phyloP scores from a whole-genome alignment of 1,139 yeast species.

The Saccharomyces hybrid region DNA sequence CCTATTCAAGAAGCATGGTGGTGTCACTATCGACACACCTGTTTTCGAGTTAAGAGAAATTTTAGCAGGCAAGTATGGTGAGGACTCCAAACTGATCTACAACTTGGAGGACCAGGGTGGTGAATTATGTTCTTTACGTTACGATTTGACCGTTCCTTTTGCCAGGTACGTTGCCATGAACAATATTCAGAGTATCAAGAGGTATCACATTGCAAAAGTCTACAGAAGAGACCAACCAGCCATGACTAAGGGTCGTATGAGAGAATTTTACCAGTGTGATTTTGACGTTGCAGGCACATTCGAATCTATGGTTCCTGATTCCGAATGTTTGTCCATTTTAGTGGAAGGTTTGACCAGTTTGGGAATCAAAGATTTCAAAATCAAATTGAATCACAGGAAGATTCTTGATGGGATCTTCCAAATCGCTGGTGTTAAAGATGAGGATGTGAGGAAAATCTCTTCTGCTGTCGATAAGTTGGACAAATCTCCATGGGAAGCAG shows the following conservation, averaged over 20 bases:
- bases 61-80: slow-evolving; percentile 94
- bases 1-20: slow-evolving; percentile 91
- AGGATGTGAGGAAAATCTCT: slow-evolving; percentile 86
- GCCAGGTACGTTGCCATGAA: slow-evolving; percentile 96
- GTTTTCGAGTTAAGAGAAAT: slow-evolving; percentile 94
- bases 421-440: slow-evolving; percentile 89
- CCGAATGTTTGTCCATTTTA: slow-evolving; percentile 72
- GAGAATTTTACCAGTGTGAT: slow-evolving; percentile 98
- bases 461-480: slow-evolving; percentile 96
- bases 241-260: slow-evolving; percentile 98
- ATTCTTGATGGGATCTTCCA: slow-evolving; percentile 91
- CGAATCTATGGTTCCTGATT: slow-evolving; percentile 93
- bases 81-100: slow-evolving; percentile 91
- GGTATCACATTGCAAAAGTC: slow-evolving; percentile 95
- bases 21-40: slow-evolving; percentile 95
- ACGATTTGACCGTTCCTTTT: slow-evolving; percentile 95
- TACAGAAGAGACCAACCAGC: slow-evolving; percentile 99
- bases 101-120: slow-evolving; percentile 98
- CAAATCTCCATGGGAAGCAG: slow-evolving; percentile 91
- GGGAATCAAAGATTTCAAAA: slow-evolving; percentile 81
- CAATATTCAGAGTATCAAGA: slow-evolving; percentile 77
- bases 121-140: slow-evolving; percentile 87
- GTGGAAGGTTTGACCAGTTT: slow-evolving; percentile 79
- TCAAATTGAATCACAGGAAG: slow-evolving; percentile 91
- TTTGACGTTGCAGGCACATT: slow-evolving; percentile 90